Evolutionary conservation across 78 protist genomes (phyloP).

Genomic region (Dictyostelium intermedium): DNA sequence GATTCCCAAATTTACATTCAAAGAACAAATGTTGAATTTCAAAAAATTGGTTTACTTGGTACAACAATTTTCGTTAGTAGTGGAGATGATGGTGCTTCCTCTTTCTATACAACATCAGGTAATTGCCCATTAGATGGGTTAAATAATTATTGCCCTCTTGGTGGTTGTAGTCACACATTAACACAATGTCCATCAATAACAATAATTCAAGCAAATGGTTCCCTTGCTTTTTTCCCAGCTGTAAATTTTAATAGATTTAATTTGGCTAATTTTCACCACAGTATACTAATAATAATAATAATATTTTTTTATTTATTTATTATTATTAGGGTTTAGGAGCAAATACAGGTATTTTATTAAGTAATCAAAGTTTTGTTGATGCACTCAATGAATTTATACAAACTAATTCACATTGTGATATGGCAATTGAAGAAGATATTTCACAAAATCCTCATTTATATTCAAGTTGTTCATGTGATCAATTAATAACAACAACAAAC

Average conservation of each 20-base stretch:
- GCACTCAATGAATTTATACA: neutral
- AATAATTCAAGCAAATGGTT: slow-evolving; percentile 15
- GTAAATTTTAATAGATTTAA: no score
- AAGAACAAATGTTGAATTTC: slow-evolving; percentile 38
- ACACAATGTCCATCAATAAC: slow-evolving; percentile 24
- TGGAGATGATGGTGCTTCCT: slow-evolving; percentile 85
- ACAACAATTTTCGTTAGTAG: slow-evolving; percentile 63
- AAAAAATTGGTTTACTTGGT: slow-evolving; percentile 68
- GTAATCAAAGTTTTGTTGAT: neutral
- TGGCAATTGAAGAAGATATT: slow-evolving; percentile 4
- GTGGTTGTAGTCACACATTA: slow-evolving; percentile 10
- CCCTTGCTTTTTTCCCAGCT: neutral
- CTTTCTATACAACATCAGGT: neutral
- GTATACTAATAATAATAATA: no score
- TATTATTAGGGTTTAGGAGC: neutral
- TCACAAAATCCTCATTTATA: neutral
- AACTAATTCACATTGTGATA: neutral
- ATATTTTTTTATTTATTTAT: no score
- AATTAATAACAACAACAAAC: neutral
- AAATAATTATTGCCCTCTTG: slow-evolving; percentile 46
- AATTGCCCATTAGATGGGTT: slow-evolving; percentile 14
- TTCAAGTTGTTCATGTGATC: slow-evolving; percentile 1
- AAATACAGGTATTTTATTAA: neutral
- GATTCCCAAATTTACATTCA: neutral
- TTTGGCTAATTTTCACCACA: no score